Evolutionary conservation across 192 early-diverging fungal species (phyloP).

Genomic region (Dispira parvispora): DNA sequence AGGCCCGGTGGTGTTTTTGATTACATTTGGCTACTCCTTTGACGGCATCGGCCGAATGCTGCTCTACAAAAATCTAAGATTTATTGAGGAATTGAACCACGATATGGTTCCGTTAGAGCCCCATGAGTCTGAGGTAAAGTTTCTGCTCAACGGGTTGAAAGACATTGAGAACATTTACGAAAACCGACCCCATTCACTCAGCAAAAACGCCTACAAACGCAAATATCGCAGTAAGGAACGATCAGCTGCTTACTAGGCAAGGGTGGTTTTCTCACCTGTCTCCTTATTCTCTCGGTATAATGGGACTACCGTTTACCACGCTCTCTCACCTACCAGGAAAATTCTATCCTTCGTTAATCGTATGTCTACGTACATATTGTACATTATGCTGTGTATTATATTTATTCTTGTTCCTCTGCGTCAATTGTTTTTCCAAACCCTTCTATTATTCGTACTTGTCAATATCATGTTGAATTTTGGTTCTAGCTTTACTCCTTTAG

Average conservation of each 20-base stretch:
- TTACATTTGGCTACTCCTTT: slow-evolving; percentile 5
- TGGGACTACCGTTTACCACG: background rate
- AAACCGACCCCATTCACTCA: slow-evolving; percentile 5
- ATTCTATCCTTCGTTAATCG: background rate
- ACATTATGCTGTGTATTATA: background rate
- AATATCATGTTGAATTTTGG: no score
- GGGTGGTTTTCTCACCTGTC: background rate
- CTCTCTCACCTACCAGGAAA: background rate
- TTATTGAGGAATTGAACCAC: slow-evolving; percentile 19
- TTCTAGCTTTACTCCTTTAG: no score
- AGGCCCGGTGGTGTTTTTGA: slow-evolving; percentile 1
- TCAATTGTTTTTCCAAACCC: background rate
- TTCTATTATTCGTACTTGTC: no score
- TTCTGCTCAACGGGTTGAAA: background rate
- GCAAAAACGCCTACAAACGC: slow-evolving; percentile 1
- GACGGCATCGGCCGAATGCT: slow-evolving; percentile 1
- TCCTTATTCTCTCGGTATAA: background rate
- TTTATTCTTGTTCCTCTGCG: background rate
- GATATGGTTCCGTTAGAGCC: background rate
- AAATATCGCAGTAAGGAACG: background rate
- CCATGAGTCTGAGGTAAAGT: background rate
- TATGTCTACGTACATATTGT: background rate
- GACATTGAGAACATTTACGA: background rate
- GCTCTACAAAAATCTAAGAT: slow-evolving; percentile 17
- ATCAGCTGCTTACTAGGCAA: background rate